Conservation (phyloP, 2,329 filamentous ascomycete genomes). For the Cryphonectria radicalis region DNA sequence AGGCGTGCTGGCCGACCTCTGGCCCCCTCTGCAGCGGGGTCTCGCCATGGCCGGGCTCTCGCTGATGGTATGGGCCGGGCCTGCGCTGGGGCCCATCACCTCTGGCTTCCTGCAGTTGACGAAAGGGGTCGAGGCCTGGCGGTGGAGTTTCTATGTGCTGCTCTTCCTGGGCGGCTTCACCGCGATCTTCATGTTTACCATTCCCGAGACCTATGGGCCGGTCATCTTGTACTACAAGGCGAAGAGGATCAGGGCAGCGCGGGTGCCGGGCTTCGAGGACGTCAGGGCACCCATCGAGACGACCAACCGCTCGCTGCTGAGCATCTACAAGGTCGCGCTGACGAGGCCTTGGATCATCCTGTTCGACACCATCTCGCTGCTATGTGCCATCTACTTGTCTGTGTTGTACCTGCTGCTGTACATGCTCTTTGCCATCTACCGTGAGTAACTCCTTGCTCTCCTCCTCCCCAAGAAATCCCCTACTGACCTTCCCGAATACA, state of each 20-base stretch:
- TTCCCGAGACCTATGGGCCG: slow-evolving; percentile 60
- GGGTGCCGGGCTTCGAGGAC: slow-evolving; percentile 56
- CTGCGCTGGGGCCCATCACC: slow-evolving; percentile 58
- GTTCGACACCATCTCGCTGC: slow-evolving; percentile 57
- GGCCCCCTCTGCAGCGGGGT: slow-evolving; percentile 55
- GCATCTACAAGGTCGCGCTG: slow-evolving; percentile 52
- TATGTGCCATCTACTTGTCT: slow-evolving; percentile 56
- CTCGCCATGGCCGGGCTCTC: slow-evolving; percentile 59
- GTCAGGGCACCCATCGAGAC: slow-evolving; percentile 55
- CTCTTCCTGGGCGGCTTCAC: slow-evolving; percentile 48
- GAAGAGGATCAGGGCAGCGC: slow-evolving; percentile 50
- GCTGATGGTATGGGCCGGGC: slow-evolving; percentile 58
- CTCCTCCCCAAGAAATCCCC: too few relatives aligned
- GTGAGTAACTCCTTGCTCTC: slow-evolving; percentile 11
- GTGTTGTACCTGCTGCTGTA: slow-evolving; percentile 58
- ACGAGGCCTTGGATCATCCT: slow-evolving; percentile 59
- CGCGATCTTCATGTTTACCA: slow-evolving; percentile 54
- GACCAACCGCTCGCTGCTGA: slow-evolving; percentile 45
- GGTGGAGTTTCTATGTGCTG: slow-evolving; percentile 56
- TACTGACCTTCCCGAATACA: neutral
- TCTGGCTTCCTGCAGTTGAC: slow-evolving; percentile 61
- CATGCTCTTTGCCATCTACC: slow-evolving; percentile 64
- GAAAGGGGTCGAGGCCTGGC: slow-evolving; percentile 48
- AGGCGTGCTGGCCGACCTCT: slow-evolving; percentile 58
- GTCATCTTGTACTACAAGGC: slow-evolving; percentile 59